phyloP scores from a whole-genome alignment of 495 filamentous ascomycete genomes.

The Cladorrhinum samala region DNA sequence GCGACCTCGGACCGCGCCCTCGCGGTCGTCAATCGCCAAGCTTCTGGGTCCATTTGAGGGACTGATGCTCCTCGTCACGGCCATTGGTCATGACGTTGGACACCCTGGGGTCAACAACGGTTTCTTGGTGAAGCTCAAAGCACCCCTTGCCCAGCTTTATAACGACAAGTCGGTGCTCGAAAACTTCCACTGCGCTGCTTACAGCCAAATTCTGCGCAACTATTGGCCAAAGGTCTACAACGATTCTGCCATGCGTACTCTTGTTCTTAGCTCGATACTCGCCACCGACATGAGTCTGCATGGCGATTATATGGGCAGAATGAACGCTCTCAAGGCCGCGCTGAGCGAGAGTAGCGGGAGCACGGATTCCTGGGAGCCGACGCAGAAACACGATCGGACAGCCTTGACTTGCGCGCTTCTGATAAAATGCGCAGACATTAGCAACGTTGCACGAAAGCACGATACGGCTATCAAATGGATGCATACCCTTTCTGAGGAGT shows the following conservation, averaged over 20 bases:
- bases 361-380: slow-evolving; percentile 66
- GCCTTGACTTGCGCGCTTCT: slow-evolving; percentile 77
- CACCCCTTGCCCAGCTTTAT: slow-evolving; percentile 93
- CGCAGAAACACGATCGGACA: slow-evolving; percentile 57
- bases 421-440: slow-evolving; percentile 98
- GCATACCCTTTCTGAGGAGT: slow-evolving; percentile 85
- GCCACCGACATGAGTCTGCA: slow-evolving; percentile 97
- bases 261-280: slow-evolving; percentile 92
- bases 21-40: slow-evolving; percentile 59
- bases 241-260: slow-evolving; percentile 67
- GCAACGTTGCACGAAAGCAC: slow-evolving; percentile 89
- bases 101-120: slow-evolving; percentile 98
- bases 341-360: slow-evolving; percentile 55
- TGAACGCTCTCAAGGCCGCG: slow-evolving; percentile 71
- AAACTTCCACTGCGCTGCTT: slow-evolving; percentile 96
- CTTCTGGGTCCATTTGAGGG: slow-evolving; percentile 80
- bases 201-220: slow-evolving; percentile 88
- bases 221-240: slow-evolving; percentile 82
- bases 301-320: slow-evolving; percentile 87
- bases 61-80: slow-evolving; percentile 82
- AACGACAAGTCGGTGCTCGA: slow-evolving; percentile 96
- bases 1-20: slow-evolving; percentile 12
- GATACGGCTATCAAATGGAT: slow-evolving; percentile 82
- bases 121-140: slow-evolving; percentile 86
- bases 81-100: slow-evolving; percentile 95